Conservation (phyloP, 2,329 filamentous ascomycete genomes). For the Neophaeococcomyces mojaviensis region DNA sequence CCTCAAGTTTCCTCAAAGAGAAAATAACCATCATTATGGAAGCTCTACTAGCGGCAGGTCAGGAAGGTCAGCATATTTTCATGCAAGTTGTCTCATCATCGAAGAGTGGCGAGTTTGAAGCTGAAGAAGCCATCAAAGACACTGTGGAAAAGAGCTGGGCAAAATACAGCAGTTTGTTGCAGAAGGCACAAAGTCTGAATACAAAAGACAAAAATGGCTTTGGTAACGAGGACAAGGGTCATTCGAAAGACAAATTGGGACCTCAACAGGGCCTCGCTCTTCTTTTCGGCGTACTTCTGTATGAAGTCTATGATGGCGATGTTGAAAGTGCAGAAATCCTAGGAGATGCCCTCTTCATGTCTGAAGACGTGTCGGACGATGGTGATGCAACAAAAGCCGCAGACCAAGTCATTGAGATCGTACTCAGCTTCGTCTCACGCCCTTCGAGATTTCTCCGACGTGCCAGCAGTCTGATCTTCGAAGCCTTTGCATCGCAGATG, state of each 20-base stretch:
- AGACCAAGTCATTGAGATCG: conserved; percentile 59
- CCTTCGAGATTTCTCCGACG: conserved; percentile 78
- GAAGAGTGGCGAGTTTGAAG: no score
- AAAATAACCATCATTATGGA: no score
- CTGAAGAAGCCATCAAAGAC: no score
- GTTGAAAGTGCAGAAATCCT: conserved; percentile 76
- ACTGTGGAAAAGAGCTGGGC: no score
- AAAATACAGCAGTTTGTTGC: no score
- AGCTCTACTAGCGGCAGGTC: no score
- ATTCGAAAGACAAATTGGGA: neutral
- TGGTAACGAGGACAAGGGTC: conserved; percentile 23
- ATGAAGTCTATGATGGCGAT: conserved; percentile 87
- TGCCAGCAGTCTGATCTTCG: conserved; percentile 81
- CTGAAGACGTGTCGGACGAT: conserved; percentile 45
- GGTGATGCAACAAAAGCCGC: neutral
- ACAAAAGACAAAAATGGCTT: conserved; percentile 30
- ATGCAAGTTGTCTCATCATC: no score
- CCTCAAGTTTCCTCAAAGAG: no score
- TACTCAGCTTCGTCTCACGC: conserved; percentile 82
- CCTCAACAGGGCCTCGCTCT: conserved; percentile 56
- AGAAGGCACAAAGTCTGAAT: conserved; percentile 24
- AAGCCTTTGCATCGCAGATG: conserved; percentile 68
- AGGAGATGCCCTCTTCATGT: conserved; percentile 71
- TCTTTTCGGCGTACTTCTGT: conserved; percentile 72
- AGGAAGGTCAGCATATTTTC: no score